These are phyloP conservation scores for Globisporangium irregulare DNA, from an alignment of 352 stramenopile species.

Conservation along the genomic window DNA sequence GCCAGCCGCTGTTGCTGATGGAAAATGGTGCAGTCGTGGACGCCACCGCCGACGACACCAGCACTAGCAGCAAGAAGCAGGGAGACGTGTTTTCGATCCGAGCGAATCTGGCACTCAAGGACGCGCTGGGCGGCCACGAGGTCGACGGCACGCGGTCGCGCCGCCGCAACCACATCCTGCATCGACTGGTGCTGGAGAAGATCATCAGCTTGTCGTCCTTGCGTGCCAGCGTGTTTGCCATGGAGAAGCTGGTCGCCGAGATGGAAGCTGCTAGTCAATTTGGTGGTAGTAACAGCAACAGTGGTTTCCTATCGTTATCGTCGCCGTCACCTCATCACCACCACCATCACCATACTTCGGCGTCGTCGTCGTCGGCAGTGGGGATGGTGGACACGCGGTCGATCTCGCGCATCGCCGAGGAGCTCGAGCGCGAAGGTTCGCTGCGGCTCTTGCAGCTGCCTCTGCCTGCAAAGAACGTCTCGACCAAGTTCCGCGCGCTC, in stretches of 20 bases:
- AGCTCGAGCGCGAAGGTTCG: conserved; percentile 51
- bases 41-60: not conserved
- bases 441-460: conserved; percentile 61
- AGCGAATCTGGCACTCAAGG: conserved; percentile 55
- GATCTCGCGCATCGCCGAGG: conserved; percentile 62
- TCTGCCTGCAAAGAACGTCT: conserved; percentile 70
- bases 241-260: conserved; percentile 42
- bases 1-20: conserved; percentile 14
- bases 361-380: conserved; percentile 24
- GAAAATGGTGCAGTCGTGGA: conserved; percentile 1
- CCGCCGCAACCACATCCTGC: conserved; percentile 60
- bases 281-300: not conserved
- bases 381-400: conserved; percentile 70
- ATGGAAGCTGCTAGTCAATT: not conserved
- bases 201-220: conserved; percentile 79
- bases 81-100: conserved; percentile 38
- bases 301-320: not conserved
- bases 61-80: not conserved
- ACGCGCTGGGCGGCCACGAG: conserved; percentile 49
- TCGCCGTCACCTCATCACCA: not conserved
- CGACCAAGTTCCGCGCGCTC: conserved; percentile 72
- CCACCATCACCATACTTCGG: not conserved
- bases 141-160: conserved; percentile 57
- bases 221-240: conserved; percentile 70
- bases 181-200: conserved; percentile 58